A percentile compares a stretch with the other conserved stretches of the same genome.
phyloP scores from a whole-genome alignment of 129 eudicot genomes.

The Arctium minus region DNA sequence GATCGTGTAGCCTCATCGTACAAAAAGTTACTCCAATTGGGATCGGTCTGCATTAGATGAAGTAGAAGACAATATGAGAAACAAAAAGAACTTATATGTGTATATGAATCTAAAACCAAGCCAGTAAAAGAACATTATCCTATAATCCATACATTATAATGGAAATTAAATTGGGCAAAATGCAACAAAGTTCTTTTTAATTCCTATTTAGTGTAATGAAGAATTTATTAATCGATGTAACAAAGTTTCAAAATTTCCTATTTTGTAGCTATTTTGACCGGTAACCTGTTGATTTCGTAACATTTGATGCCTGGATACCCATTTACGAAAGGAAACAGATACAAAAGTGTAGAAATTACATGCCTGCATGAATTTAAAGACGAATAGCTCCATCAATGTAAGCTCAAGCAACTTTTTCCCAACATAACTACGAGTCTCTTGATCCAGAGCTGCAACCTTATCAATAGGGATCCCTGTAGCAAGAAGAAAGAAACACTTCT shows the following conservation, averaged over 20 bases:
- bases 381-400: slow-evolving; percentile 84
- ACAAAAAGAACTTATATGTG: neutral
- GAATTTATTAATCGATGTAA: too few relatives aligned
- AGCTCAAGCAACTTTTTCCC: slow-evolving; percentile 85
- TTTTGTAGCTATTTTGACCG: neutral
- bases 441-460: slow-evolving; percentile 81
- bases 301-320: neutral
- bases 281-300: neutral
- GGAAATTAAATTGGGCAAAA: neutral
- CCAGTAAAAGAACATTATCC: neutral
- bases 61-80: slow-evolving; percentile 22
- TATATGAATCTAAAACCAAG: neutral
- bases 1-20: slow-evolving; percentile 54
- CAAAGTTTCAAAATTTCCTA: neutral
- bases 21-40: slow-evolving; percentile 92
- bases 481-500: neutral
- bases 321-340: neutral
- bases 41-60: slow-evolving; percentile 82
- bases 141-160: neutral
- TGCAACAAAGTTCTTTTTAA: neutral
- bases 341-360: slow-evolving; percentile 1
- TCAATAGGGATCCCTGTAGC: slow-evolving; percentile 81
- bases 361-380: slow-evolving; percentile 98
- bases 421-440: slow-evolving; percentile 86
- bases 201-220: too few relatives aligned